These are phyloP conservation scores for Hemisphaericaspora xylofermentans DNA, from an alignment of 1,139 yeast genomes.

Conservation along the genomic window DNA sequence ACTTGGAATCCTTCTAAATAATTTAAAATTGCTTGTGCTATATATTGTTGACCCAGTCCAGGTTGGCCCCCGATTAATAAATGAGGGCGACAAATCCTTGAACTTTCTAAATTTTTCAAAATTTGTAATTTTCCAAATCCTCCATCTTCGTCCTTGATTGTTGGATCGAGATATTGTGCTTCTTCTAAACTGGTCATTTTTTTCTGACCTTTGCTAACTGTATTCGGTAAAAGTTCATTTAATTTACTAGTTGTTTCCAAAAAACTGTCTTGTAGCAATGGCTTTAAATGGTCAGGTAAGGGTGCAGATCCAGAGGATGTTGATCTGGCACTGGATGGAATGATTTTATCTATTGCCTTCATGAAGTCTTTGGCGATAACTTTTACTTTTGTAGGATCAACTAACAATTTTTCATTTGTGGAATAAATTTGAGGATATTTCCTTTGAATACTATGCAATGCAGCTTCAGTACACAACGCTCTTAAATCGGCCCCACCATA, in stretches of 20 bases:
- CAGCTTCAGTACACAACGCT: slow-evolving; percentile 94
- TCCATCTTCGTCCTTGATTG: slow-evolving; percentile 56
- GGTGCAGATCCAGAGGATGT: slow-evolving; percentile 75
- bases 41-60: slow-evolving; percentile 90
- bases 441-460: slow-evolving; percentile 86
- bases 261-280: slow-evolving; percentile 56
- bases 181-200: slow-evolving; percentile 65
- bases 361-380: slow-evolving; percentile 88
- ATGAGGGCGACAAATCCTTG: slow-evolving; percentile 82
- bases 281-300: slow-evolving; percentile 68
- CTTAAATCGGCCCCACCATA: slow-evolving; percentile 98
- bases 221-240: slow-evolving; percentile 61
- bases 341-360: slow-evolving; percentile 79
- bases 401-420: slow-evolving; percentile 68
- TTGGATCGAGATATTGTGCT: slow-evolving; percentile 63
- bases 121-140: slow-evolving; percentile 70
- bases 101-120: slow-evolving; percentile 54
- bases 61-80: slow-evolving; percentile 66
- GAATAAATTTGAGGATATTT: slow-evolving; percentile 90
- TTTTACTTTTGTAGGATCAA: slow-evolving; percentile 68
- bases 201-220: slow-evolving; percentile 36
- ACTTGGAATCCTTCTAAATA: slow-evolving; percentile 87
- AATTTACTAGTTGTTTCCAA: slow-evolving; percentile 48
- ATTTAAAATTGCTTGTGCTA: slow-evolving; percentile 80
- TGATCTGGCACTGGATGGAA: slow-evolving; percentile 91